Base-by-base conservation (phyloP, 2,329 filamentous ascomycete genomes). In the Talaromyces sp. region DNA sequence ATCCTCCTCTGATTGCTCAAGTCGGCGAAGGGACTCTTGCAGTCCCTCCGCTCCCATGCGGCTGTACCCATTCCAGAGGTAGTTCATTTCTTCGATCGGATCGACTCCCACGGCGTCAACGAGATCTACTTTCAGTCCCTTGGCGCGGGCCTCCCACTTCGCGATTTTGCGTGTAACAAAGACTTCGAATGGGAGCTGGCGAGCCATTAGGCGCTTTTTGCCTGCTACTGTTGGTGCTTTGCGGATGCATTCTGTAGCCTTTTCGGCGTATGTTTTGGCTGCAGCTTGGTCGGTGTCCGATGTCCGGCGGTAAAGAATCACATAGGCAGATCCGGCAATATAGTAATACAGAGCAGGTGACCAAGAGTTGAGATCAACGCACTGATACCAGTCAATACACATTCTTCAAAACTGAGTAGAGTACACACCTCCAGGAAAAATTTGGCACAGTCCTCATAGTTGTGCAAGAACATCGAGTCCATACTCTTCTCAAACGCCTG, bases 51-150 rank as follows among this genome's bases (percentile, higher is more conserved):
- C 71, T 2, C 85, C 82, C 91, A 97, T 96, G 63, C 92, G 87
- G 77, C 91, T 94, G 70, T 87, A 88, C 0, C 93, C 94, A 73
- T 92, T 93, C 93, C 93, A 98, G 71, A 98, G 87, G 75, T 94
- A 96, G 13, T 90, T 89, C 90, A 98, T 96, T 80, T 98, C 95
- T 72, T 93, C 87, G 0, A 92, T 82, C 0, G 95, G 95, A 66
- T 89, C 90, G 3, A 91, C 84, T 0, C 93, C 93, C 9, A 96
- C 83, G 0, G 90, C 93, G 70, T 98, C 94, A 1, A 90, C 85
- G 3, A 97, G 81, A 57, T 89, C 85, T 37, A 92, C 78, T 1
- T 84, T 82, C 77, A 88, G 85, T 54, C 85, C 82, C 72, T 89
- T 89, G 3, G 90, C 88, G 25, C 92, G 85, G 35, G 88, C 87